phyloP scores from a whole-genome alignment of 2,329 filamentous ascomycete genomes.

The Fusarium coicis region DNA sequence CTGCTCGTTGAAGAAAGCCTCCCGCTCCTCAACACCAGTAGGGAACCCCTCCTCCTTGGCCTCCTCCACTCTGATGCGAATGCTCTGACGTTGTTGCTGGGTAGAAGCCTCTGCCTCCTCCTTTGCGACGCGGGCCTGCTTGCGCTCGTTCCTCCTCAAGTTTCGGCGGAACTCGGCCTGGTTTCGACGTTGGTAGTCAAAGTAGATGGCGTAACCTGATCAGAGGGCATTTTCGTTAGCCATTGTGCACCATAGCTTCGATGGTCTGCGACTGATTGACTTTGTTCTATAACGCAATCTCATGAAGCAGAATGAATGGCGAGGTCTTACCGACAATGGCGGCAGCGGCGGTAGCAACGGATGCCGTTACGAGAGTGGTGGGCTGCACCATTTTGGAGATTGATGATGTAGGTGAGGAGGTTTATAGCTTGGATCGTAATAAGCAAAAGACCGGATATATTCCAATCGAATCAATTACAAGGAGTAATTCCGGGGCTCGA shows the following conservation, averaged over 20 bases:
- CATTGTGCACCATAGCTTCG: conserved; percentile 6
- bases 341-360: conserved; percentile 69
- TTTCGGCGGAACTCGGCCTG: conserved; percentile 73
- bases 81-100: conserved; percentile 75
- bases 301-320: background rate
- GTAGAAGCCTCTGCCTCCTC: conserved; percentile 74
- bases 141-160: conserved; percentile 80
- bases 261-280: background rate
- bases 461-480: conserved; percentile 20
- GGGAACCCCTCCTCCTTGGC: conserved; percentile 95
- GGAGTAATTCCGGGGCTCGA: conserved; percentile 11
- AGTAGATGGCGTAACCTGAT: conserved; percentile 74
- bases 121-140: conserved; percentile 76
- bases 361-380: conserved; percentile 68
- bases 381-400: conserved; percentile 58
- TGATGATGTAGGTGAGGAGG: conserved; percentile 25
- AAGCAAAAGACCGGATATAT: conserved; percentile 7
- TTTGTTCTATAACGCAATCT: background rate
- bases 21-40: conserved; percentile 87
- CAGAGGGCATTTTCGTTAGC: conserved; percentile 28
- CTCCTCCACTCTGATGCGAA: conserved; percentile 80
- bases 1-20: conserved; percentile 96
- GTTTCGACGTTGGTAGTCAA: conserved; percentile 73
- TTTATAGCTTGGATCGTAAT: conserved; percentile 9
- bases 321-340: conserved; percentile 65